Base-by-base conservation (phyloP, 1,139 yeast genomes). In the Blastobotrys elegans region DNA sequence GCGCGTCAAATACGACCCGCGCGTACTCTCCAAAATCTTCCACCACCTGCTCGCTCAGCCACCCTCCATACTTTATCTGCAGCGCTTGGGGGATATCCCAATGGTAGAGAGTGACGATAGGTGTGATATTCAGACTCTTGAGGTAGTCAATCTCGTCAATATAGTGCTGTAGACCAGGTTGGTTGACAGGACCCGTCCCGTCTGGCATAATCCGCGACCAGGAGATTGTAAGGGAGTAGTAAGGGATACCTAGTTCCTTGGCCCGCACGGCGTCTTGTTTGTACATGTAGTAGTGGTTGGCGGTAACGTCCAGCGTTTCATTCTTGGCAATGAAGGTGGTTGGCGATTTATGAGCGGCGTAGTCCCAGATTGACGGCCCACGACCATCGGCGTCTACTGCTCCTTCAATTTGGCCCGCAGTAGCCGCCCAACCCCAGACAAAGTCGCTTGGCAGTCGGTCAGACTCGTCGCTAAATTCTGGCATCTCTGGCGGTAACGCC, bases 151-250 rank as follows among this genome's bases (percentile, higher is more conserved):
- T 58, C 36, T 66, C 55, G 46, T 69, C 71, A 37, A 66, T 61
- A 50, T 69, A 69, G 53, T 68, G 71, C 50, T 65, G 68, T 34
- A 69, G 51, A 8, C 67, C 73, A 20, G 53, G 55, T 40, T 63
- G 44, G 51, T 68, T 69, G 21, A 68, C 63, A 4, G 65, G 51
- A 2, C 68, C 71, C 22, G 58, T 50, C 2, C 63, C 67, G 45
- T 63, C 61, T 3, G 73, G 73, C 36, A 68, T 55, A 17, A 69
- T 63, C 49, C 73, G 59, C 8, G 69, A 52, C 73, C 72, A 69
- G 2, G 71, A 64, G 40, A 69, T 61, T 8, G 68, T 54, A 53
- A 69, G 57, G 3, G 72, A 67, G 51, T 69, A 69, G 43, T 59
- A 49, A 32, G 67, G 66, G 16, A 64, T 65, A 2, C 71, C 71